A percentile compares a stretch with the other conserved stretches of the same genome.
These are phyloP conservation scores for Pleoardoris graminearum DNA, from an alignment of 2,329 filamentous ascomycete species.

Conservation along the genomic window DNA sequence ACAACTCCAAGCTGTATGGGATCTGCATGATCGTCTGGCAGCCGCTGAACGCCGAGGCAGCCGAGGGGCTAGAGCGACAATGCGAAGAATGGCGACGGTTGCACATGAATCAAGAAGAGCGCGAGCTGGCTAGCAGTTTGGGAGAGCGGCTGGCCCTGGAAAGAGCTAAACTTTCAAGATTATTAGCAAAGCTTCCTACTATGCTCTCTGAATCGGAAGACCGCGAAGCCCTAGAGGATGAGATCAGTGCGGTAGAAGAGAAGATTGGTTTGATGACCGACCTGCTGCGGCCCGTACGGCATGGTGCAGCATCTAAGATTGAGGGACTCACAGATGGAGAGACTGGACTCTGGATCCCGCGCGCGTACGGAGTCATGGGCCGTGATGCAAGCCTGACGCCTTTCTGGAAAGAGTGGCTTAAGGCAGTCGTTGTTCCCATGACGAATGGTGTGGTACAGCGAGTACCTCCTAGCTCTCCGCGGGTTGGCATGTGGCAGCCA, in stretches of 20 bases:
- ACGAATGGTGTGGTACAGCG: slow-evolving; percentile 80
- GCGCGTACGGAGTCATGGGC: slow-evolving; percentile 90
- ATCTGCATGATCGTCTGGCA: slow-evolving; percentile 93
- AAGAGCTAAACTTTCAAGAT: slow-evolving; percentile 83
- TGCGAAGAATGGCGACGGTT: slow-evolving; percentile 56
- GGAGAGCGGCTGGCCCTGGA: slow-evolving; percentile 86
- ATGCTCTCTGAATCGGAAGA: slow-evolving; percentile 78
- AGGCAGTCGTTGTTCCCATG: slow-evolving; percentile 94
- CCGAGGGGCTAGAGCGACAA: slow-evolving; percentile 76
- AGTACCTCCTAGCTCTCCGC: slow-evolving; percentile 85
- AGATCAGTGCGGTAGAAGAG: slow-evolving; percentile 94
- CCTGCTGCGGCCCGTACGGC: slow-evolving; percentile 85
- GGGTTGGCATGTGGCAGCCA: slow-evolving; percentile 92
- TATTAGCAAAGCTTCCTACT: slow-evolving; percentile 80
- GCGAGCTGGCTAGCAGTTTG: slow-evolving; percentile 87
- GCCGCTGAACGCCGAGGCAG: slow-evolving; percentile 77
- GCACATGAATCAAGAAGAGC: slow-evolving; percentile 87
- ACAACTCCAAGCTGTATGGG: slow-evolving; percentile 89
- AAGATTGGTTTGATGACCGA: slow-evolving; percentile 98
- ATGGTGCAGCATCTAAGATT: slow-evolving; percentile 95
- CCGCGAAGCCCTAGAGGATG: slow-evolving; percentile 84
- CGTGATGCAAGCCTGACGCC: slow-evolving; percentile 79
- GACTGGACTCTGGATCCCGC: slow-evolving; percentile 92
- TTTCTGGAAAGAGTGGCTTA: slow-evolving; percentile 99
- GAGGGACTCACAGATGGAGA: slow-evolving; percentile 94